phyloP scores from a whole-genome alignment of 495 filamentous ascomycete species.

The Staphylotrichum tortipilum region DNA sequence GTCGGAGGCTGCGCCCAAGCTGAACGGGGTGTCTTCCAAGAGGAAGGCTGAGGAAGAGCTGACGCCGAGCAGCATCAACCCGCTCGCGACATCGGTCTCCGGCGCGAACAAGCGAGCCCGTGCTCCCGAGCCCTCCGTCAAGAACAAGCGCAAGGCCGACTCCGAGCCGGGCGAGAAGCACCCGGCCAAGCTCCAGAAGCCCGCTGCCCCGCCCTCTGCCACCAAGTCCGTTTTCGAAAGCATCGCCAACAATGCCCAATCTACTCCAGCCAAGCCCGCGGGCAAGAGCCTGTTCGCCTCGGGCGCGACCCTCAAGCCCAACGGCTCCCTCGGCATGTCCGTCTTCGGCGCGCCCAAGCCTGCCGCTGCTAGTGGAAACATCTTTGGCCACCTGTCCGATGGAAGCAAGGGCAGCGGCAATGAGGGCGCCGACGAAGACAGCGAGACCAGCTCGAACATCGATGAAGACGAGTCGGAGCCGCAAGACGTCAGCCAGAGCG shows the following conservation, averaged over 20 bases:
- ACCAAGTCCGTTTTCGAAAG: slow-evolving; percentile 41
- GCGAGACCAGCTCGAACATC: slow-evolving; percentile 35
- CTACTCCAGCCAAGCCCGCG: slow-evolving; percentile 15
- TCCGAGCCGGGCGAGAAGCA: slow-evolving; percentile 43
- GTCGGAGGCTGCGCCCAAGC: slow-evolving; percentile 9
- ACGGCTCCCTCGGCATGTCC: slow-evolving; percentile 15
- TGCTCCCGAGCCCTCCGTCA: slow-evolving; percentile 19
- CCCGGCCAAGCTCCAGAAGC: slow-evolving; percentile 53
- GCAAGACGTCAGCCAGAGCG: slow-evolving; percentile 25
- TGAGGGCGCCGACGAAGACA: slow-evolving; percentile 38
- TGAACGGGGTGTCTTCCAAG: slow-evolving; percentile 26
- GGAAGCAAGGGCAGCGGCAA: slow-evolving; percentile 40
- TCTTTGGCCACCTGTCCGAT: slow-evolving; percentile 56
- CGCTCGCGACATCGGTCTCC: slow-evolving; percentile 25
- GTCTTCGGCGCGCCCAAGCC: slow-evolving; percentile 22
- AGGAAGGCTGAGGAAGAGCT: slow-evolving; percentile 41
- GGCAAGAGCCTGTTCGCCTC: slow-evolving; percentile 25
- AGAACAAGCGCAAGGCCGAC: slow-evolving; percentile 39
- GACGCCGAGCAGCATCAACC: slow-evolving; percentile 24
- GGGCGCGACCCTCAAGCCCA: slow-evolving; percentile 6
- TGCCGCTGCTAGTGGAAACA: slow-evolving; percentile 34
- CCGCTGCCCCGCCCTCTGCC: slow-evolving; percentile 29
- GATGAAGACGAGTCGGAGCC: slow-evolving; percentile 38
- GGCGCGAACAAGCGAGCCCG: slow-evolving; percentile 38
- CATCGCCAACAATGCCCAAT: slow-evolving; percentile 30